Evolutionary conservation across 768 basidiomycete genomes (phyloP).

Genomic region (Cubamyces lactineus): DNA sequence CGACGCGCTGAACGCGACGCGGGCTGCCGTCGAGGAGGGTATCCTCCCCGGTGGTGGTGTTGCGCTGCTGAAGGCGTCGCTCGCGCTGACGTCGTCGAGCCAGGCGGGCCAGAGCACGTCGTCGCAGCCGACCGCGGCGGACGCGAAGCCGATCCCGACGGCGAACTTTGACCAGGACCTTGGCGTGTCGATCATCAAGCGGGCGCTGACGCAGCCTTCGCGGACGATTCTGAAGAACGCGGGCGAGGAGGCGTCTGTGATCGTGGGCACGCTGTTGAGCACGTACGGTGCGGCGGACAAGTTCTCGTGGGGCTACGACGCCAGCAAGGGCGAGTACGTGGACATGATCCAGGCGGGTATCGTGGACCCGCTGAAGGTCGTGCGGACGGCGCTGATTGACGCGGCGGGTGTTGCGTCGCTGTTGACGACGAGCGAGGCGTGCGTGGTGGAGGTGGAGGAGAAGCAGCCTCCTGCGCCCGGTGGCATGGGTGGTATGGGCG

Average conservation of each 20-base stretch:
- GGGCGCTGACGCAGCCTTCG: slow-evolving; percentile 80
- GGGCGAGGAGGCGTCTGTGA: slow-evolving; percentile 91
- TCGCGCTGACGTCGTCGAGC: slow-evolving; percentile 59
- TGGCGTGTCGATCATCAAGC: slow-evolving; percentile 89
- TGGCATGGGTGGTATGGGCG: slow-evolving; percentile 59
- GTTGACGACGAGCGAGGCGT: slow-evolving; percentile 90
- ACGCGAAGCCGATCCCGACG: slow-evolving; percentile 71
- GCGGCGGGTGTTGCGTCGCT: slow-evolving; percentile 92
- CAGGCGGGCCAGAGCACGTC: slow-evolving; percentile 28
- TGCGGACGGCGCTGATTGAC: slow-evolving; percentile 89
- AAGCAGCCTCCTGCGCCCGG: slow-evolving; percentile 63
- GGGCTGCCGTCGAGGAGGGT: slow-evolving; percentile 97
- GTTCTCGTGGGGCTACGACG: slow-evolving; percentile 89
- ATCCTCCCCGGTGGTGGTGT: slow-evolving; percentile 97
- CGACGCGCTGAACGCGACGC: slow-evolving; percentile 96
- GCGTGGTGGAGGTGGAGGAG: slow-evolving; percentile 91
- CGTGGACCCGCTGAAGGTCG: slow-evolving; percentile 95
- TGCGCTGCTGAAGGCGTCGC: slow-evolving; percentile 85
- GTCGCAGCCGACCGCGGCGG: slow-evolving; percentile 46
- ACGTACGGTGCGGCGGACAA: slow-evolving; percentile 74
- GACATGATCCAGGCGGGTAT: slow-evolving; percentile 96
- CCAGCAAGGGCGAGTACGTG: slow-evolving; percentile 87
- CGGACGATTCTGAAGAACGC: slow-evolving; percentile 93
- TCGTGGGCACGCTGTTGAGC: slow-evolving; percentile 82
- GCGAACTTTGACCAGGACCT: slow-evolving; percentile 98